Percentiles rank a stretch among this genome's conserved stretches.
These are phyloP conservation scores for Malassezia yamatoensis DNA, from an alignment of 1,284 basidiomycete genomes.

Conservation along the genomic window DNA sequence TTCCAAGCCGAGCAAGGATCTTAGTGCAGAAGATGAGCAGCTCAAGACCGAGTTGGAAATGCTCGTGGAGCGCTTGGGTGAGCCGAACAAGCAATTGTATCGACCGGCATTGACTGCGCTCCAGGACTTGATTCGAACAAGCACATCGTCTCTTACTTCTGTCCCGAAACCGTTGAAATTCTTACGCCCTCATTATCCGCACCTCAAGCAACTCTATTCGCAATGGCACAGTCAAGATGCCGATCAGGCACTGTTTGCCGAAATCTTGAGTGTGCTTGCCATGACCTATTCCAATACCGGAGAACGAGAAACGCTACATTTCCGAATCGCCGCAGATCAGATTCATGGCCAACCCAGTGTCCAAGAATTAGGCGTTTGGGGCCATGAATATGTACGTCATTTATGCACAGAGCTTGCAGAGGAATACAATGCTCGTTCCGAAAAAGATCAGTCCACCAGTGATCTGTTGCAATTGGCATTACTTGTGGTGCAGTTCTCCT, in stretches of 20 bases:
- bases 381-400: constrained; percentile 97
- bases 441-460: constrained; percentile 23
- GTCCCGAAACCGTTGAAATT: constrained; percentile 99
- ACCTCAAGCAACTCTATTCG: constrained; percentile 53
- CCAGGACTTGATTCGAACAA: constrained; percentile 84
- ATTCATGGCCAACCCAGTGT: constrained; percentile 25
- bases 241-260: constrained; percentile 79
- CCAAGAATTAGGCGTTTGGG: constrained; percentile 82
- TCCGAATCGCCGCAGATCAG: constrained; percentile 33
- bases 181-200: constrained; percentile 84
- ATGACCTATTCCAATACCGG: constrained; percentile 98
- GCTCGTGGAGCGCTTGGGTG: constrained; percentile 88
- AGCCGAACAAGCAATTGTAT: constrained; percentile 73
- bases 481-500: constrained; percentile 79
- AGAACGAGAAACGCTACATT: constrained; percentile 76
- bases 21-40: constrained; percentile 81
- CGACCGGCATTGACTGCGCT: constrained; percentile 85
- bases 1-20: constrained; percentile 56
- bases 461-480: constrained; percentile 60
- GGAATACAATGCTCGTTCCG: constrained; percentile 60
- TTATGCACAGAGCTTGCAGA: constrained; percentile 92
- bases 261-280: constrained; percentile 95
- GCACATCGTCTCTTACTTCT: constrained; percentile 98
- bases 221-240: constrained; percentile 27
- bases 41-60: constrained; percentile 93